phyloP scores from a whole-genome alignment of 768 basidiomycete species.

The Pholiota conissans region DNA sequence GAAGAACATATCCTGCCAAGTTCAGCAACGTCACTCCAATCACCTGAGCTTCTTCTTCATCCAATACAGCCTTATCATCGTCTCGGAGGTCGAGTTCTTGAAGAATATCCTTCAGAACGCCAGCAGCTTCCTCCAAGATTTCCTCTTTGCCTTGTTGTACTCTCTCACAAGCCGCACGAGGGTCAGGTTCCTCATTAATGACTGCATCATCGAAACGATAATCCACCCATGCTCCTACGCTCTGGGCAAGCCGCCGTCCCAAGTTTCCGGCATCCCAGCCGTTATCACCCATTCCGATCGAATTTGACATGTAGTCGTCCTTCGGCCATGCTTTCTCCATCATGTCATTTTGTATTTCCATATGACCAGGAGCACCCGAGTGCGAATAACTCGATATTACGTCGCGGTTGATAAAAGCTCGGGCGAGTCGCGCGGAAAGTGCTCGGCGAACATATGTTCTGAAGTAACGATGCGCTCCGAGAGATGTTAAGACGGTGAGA shows the following conservation, averaged over 20 bases:
- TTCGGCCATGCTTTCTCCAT: conserved; percentile 77
- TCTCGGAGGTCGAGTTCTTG: conserved; percentile 71
- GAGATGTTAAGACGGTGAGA: conserved; percentile 43
- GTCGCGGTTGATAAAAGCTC: conserved; percentile 62
- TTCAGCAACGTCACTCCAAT: conserved; percentile 63
- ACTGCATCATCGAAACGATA: conserved; percentile 30
- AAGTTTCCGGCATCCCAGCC: conserved; percentile 69
- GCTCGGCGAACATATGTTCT: conserved; percentile 64
- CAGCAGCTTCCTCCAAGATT: conserved; percentile 69
- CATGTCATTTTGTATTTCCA: conserved; percentile 61
- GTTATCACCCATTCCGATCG: conserved; percentile 31
- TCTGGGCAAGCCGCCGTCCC: conserved; percentile 52
- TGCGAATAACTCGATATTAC: conserved; percentile 52
- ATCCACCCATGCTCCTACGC: conserved; percentile 61
- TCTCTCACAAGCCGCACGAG: conserved; percentile 22
- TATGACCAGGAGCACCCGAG: conserved; percentile 58
- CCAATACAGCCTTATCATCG: conserved; percentile 48
- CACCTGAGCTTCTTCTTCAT: conserved; percentile 68
- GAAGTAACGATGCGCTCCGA: conserved; percentile 63
- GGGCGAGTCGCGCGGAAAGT: conserved; percentile 60
- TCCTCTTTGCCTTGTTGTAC: conserved; percentile 43
- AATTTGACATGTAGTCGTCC: conserved; percentile 44
- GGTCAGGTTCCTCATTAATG: conserved; percentile 20
- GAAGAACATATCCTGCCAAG: conserved; percentile 56
- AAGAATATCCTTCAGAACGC: conserved; percentile 69